A percentile compares a stretch with the other conserved stretches of the same genome.
phyloP scores from a whole-genome alignment of 2,329 filamentous ascomycete genomes.

The Aspergillus aculeatus region DNA sequence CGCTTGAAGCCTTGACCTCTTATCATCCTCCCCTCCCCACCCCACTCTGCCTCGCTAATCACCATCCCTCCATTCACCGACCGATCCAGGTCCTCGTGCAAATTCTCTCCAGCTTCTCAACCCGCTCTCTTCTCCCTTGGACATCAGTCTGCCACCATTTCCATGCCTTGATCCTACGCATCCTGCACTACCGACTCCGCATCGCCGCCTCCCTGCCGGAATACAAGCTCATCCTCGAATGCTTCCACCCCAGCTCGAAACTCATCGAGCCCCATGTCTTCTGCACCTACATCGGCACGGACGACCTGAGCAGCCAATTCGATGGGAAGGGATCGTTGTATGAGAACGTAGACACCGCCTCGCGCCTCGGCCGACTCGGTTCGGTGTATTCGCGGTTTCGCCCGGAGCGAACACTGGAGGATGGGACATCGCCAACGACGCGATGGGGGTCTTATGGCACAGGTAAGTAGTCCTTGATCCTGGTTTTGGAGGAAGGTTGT shows the following conservation, averaged over 20 bases:
- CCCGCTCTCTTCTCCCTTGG: slow-evolving; percentile 56
- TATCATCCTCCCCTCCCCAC: not conserved
- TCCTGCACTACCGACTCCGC: slow-evolving; percentile 65
- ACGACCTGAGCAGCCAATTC: slow-evolving; percentile 53
- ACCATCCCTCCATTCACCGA: not conserved
- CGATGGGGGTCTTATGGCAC: slow-evolving; percentile 9
- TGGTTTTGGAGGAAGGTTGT: too few relatives aligned
- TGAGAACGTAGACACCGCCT: slow-evolving; percentile 30
- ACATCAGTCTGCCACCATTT: slow-evolving; percentile 62
- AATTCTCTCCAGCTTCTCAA: slow-evolving; percentile 51
- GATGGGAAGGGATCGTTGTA: slow-evolving; percentile 40
- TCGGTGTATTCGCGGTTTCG: slow-evolving; percentile 69
- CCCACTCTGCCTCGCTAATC: not conserved
- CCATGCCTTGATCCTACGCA: slow-evolving; percentile 60
- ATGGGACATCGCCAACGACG: slow-evolving; percentile 5
- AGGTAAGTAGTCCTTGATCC: slow-evolving; percentile 11
- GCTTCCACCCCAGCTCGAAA: slow-evolving; percentile 70
- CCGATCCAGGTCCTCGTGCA: slow-evolving; percentile 50
- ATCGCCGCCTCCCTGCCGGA: slow-evolving; percentile 57
- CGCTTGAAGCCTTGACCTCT: not conserved
- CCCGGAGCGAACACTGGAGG: slow-evolving; percentile 59
- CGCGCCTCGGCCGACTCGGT: slow-evolving; percentile 49
- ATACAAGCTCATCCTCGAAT: slow-evolving; percentile 72
- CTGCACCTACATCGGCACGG: slow-evolving; percentile 66
- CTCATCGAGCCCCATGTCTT: slow-evolving; percentile 67